A percentile compares a stretch with the other conserved stretches of the same genome.
Evolutionary conservation across 306 rosid species (phyloP).

Genomic region (Malus sieversii): DNA sequence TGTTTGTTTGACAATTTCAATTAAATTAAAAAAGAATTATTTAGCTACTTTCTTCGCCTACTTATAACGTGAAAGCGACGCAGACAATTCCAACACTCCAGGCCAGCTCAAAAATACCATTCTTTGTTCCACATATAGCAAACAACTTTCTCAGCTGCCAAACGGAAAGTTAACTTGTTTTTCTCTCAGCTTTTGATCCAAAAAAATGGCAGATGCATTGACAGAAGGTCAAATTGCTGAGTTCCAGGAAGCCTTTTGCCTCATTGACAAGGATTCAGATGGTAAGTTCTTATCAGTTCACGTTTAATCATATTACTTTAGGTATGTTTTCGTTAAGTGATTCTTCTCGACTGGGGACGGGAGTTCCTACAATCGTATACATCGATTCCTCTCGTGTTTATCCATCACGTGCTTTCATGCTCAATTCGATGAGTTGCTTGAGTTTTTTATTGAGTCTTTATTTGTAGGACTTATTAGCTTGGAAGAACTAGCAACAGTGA

Average conservation of each 20-base stretch:
- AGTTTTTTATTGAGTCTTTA: background rate
- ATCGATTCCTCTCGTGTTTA: background rate
- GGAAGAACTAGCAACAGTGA: conserved; percentile 32
- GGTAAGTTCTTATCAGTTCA: conserved; percentile 19
- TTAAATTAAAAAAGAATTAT: background rate
- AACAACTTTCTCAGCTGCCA: background rate
- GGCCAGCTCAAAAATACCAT: background rate
- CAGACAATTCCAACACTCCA: background rate
- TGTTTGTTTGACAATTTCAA: background rate
- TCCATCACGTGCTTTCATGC: background rate
- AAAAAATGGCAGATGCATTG: conserved; percentile 33
- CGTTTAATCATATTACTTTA: background rate
- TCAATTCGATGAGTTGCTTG: background rate
- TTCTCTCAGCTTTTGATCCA: background rate
- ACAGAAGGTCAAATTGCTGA: conserved; percentile 38
- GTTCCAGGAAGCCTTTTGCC: conserved; percentile 45
- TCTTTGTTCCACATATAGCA: background rate
- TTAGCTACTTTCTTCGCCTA: background rate
- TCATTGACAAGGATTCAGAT: conserved; percentile 41
- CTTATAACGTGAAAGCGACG: background rate
- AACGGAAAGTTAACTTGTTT: background rate
- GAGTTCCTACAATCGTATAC: background rate
- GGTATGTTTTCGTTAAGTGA: background rate
- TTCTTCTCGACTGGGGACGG: background rate
- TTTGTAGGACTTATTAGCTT: conserved; percentile 28